Conservation (phyloP, 1,139 yeast genomes). For the Meyerozyma smithsonii region DNA sequence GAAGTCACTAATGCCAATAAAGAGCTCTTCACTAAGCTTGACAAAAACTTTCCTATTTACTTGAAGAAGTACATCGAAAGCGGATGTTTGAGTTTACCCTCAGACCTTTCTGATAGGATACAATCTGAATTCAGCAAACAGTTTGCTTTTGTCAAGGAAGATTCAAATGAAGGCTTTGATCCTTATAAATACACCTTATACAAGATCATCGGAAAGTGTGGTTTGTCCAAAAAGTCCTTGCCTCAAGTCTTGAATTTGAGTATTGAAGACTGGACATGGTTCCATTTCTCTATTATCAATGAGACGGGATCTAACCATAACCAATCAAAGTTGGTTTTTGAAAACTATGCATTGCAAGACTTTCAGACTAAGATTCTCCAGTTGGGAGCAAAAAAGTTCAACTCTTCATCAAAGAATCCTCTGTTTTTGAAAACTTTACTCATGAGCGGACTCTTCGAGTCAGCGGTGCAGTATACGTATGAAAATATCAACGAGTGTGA, state of each 20-base stretch:
- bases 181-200: slow-evolving; percentile 89
- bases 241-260: slow-evolving; percentile 70
- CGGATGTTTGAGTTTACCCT: slow-evolving; percentile 41
- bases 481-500: slow-evolving; percentile 71
- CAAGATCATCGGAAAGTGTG: slow-evolving; percentile 90
- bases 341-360: slow-evolving; percentile 66
- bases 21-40: slow-evolving; percentile 71
- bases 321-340: slow-evolving; percentile 53
- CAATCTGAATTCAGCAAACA: slow-evolving; percentile 82
- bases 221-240: slow-evolving; percentile 66
- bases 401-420: slow-evolving; percentile 60
- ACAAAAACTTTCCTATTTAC: slow-evolving; percentile 77
- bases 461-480: slow-evolving; percentile 66
- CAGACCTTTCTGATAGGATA: slow-evolving; percentile 65
- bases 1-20: slow-evolving; percentile 29
- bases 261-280: slow-evolving; percentile 97
- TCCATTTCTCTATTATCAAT: slow-evolving; percentile 72
- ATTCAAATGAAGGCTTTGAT: slow-evolving; percentile 43
- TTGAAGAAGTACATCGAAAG: slow-evolving; percentile 67
- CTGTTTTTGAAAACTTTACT: slow-evolving; percentile 73
- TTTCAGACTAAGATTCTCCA: slow-evolving; percentile 68
- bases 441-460: slow-evolving; percentile 75
- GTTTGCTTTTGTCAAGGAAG: slow-evolving; percentile 59
- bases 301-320: slow-evolving; percentile 40
- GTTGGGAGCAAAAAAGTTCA: slow-evolving; percentile 72